These are phyloP conservation scores for Sphagnum tenellum DNA, from an alignment of 225 moss, liverwort and hornwort species.

Conservation along the genomic window DNA sequence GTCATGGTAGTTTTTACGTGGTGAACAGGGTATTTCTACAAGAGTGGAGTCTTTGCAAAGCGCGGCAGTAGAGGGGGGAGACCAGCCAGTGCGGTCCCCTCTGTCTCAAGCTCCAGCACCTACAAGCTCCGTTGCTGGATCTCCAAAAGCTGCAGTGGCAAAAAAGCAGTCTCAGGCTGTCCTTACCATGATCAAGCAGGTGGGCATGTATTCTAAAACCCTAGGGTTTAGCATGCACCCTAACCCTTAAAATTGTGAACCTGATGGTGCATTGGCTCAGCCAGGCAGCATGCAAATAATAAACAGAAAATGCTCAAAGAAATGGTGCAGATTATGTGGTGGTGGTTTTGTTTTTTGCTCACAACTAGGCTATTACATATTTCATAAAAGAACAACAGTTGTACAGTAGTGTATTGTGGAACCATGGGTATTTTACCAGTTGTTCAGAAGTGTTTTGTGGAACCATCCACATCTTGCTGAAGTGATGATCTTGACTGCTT, in stretches of 20 bases:
- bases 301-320: too few species aligned
- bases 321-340: background rate
- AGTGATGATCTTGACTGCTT: too few species aligned
- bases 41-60: constrained; percentile 13
- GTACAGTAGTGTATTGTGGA: too few species aligned
- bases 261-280: too few species aligned
- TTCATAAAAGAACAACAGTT: too few species aligned
- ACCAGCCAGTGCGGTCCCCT: constrained; percentile 68
- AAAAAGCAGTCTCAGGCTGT: constrained; percentile 72
- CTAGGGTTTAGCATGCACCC: too few species aligned
- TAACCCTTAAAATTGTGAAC: too few species aligned
- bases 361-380: background rate
- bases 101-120: constrained; percentile 92
- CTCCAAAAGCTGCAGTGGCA: constrained; percentile 31
- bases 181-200: constrained; percentile 73
- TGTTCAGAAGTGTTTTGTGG: background rate
- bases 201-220: background rate
- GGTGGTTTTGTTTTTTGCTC: background rate
- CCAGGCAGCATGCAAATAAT: too few species aligned
- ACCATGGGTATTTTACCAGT: background rate
- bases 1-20: background rate
- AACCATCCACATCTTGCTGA: too few species aligned
- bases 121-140: constrained; percentile 21
- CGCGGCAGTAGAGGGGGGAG: constrained; percentile 24
- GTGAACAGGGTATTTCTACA: constrained; percentile 25